Evolutionary conservation across 805 yeast genomes (phyloP), one percentile per base, ranked within the genome.

Genomic region (Clavispora carvajalis): DNA sequence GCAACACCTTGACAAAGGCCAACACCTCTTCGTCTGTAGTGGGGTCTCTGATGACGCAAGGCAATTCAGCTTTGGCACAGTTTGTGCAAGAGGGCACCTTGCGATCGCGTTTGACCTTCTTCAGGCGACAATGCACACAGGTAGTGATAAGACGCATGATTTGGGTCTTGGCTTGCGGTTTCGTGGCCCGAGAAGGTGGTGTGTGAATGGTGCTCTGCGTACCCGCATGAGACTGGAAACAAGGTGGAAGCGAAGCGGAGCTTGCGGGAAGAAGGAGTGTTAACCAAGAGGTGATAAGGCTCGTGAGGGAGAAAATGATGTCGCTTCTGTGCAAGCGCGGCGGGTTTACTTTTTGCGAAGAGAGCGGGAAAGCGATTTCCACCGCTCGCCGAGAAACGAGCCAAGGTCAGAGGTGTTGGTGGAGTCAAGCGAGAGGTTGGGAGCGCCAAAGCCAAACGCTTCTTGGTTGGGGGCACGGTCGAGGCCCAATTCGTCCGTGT

Each of bases 31-130:
- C 49, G 4, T 53, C 54, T 3, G 53, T 44, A n/a, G 25, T 38
- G 1, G 47, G 45, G 21, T 47, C 52, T 13, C 42, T 17, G 12
- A 38, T 26, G n/a, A 48, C 21, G 29, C 54, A 51, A 12, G 46
- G 44, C n/a, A 17, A 16, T 8, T 43, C 44, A 11, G 43, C 38
- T 33, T 44, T 49, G 19, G 22, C 37, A 30, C 55, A 51, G 25
- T 44, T 48, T 11, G 46, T 33, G 34, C 54, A 51, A n/a, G 39
- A 38, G 12, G 54, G 54, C 11, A 49, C 36, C 22, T 30, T 23
- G 36, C 40, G 43, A 36, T 51, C 54, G 38, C 54, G 49, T 34
- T 40, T 47, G 29, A 51, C 38, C 21, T 46, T 39, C 29, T 39
- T 39, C 22, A 33, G 31, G 19, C 55, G 40, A 31, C 55, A 49